Conservation (phyloP, 495 filamentous ascomycete genomes). For the Penicillium daleae region DNA sequence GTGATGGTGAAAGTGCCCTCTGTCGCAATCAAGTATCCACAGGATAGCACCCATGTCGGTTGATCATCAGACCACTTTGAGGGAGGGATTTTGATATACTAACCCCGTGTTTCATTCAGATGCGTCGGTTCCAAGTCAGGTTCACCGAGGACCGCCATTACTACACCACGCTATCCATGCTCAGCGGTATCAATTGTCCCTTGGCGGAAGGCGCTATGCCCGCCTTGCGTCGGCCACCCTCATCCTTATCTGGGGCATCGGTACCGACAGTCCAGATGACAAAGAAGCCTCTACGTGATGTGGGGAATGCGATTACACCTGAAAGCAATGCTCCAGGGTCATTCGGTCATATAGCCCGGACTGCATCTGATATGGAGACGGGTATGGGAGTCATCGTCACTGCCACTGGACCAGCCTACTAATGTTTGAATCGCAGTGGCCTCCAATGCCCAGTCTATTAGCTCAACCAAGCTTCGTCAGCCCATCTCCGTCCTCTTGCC, state of each 20-base stretch:
- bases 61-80: background rate
- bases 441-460: conserved; percentile 10
- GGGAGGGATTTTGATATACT: background rate
- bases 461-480: conserved; percentile 14
- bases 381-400: conserved; percentile 10
- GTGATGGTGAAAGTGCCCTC: conserved; percentile 50
- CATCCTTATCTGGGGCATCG: conserved; percentile 36
- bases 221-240: conserved; percentile 26
- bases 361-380: conserved; percentile 12
- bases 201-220: conserved; percentile 42
- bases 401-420: background rate
- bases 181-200: conserved; percentile 46
- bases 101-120: conserved; percentile 19
- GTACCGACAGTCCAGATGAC: conserved; percentile 13
- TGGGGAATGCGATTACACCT: conserved; percentile 14
- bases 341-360: conserved; percentile 11
- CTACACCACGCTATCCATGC: conserved; percentile 39
- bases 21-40: conserved; percentile 48
- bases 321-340: conserved; percentile 14
- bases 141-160: conserved; percentile 44
- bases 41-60: conserved; percentile 22
- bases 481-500: background rate
- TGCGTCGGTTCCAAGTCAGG: conserved; percentile 50
- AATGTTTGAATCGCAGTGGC: background rate
- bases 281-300: conserved; percentile 7